phyloP scores from a whole-genome alignment of 495 filamentous ascomycete species.

The Annulohypoxylon bovei region DNA sequence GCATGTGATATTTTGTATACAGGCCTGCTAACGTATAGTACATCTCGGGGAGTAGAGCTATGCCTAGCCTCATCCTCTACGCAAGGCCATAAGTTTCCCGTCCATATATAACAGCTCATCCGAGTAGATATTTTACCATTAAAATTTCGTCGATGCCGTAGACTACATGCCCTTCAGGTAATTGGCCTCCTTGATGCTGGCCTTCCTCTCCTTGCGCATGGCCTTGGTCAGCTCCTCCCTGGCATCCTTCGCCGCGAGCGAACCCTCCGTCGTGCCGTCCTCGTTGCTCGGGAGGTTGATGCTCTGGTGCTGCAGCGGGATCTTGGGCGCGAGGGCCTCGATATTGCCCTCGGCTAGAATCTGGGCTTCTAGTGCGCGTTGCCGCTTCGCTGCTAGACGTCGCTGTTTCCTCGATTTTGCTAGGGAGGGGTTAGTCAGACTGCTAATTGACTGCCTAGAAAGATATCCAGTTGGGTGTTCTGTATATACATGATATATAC shows the following conservation, averaged over 20 bases:
- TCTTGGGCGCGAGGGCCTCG: constrained; percentile 71
- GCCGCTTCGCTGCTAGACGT: constrained; percentile 70
- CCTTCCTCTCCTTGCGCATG: constrained; percentile 77
- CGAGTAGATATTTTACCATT: not conserved
- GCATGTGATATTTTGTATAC: constrained; percentile 15
- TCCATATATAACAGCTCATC: not conserved
- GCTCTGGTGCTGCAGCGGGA: constrained; percentile 85
- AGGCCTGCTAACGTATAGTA: constrained; percentile 24
- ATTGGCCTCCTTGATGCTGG: constrained; percentile 89
- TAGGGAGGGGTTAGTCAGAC: constrained; percentile 46
- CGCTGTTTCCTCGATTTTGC: constrained; percentile 85
- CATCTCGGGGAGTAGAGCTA: constrained; percentile 26
- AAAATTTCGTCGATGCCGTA: not conserved
- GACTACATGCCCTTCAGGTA: constrained; percentile 84
- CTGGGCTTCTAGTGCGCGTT: constrained; percentile 70
- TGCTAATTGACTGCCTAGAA: too few species aligned
- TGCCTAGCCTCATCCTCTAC: not conserved
- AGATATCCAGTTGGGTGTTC: too few species aligned
- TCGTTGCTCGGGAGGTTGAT: constrained; percentile 78
- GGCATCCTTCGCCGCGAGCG: constrained; percentile 65
- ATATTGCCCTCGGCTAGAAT: constrained; percentile 71
- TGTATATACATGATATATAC: too few species aligned
- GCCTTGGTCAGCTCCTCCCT: constrained; percentile 73
- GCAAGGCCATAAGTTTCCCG: not conserved
- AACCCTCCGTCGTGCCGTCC: constrained; percentile 66